Conservation (phyloP, 1,139 yeast genomes). For the Blastobotrys serpentis region DNA sequence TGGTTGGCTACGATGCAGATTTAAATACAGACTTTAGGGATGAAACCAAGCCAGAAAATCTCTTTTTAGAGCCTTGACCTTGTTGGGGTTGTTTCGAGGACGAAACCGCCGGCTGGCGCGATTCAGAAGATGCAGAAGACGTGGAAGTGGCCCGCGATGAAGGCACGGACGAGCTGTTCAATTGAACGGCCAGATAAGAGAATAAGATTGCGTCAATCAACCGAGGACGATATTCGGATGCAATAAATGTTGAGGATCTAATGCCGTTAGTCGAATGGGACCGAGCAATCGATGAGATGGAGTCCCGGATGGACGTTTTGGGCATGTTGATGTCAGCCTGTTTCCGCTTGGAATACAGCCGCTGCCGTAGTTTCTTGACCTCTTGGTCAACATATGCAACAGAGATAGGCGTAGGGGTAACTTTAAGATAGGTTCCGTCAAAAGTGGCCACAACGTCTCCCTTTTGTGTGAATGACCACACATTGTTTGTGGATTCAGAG, state of each 20-base stretch:
- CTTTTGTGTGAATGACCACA: slow-evolving; percentile 21
- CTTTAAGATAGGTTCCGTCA: slow-evolving; percentile 16
- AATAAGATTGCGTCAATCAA: slow-evolving; percentile 23
- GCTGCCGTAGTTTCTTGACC: slow-evolving; percentile 17
- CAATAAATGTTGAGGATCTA: slow-evolving; percentile 6
- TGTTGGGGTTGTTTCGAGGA: background rate
- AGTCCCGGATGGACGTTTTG: slow-evolving; percentile 3
- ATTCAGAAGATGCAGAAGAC: slow-evolving; percentile 3
- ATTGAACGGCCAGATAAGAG: slow-evolving; percentile 20
- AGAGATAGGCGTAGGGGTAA: slow-evolving; percentile 15
- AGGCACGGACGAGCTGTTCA: slow-evolving; percentile 3
- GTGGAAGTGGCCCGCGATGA: slow-evolving; percentile 1
- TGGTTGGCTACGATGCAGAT: background rate
- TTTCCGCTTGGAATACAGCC: slow-evolving; percentile 12
- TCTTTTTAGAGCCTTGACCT: slow-evolving; percentile 4
- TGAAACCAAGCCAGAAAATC: background rate
- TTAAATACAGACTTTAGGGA: slow-evolving; percentile 4
- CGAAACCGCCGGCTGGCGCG: background rate
- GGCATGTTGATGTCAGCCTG: slow-evolving; percentile 9
- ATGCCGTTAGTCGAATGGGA: slow-evolving; percentile 12
- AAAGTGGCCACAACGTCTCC: slow-evolving; percentile 19
- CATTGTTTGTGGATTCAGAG: slow-evolving; percentile 9
- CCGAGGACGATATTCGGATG: slow-evolving; percentile 18
- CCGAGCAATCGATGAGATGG: slow-evolving; percentile 8
- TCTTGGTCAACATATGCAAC: slow-evolving; percentile 19